Base-by-base conservation (phyloP, 1,139 yeast species). In the Debaryomyces fabryi region DNA sequence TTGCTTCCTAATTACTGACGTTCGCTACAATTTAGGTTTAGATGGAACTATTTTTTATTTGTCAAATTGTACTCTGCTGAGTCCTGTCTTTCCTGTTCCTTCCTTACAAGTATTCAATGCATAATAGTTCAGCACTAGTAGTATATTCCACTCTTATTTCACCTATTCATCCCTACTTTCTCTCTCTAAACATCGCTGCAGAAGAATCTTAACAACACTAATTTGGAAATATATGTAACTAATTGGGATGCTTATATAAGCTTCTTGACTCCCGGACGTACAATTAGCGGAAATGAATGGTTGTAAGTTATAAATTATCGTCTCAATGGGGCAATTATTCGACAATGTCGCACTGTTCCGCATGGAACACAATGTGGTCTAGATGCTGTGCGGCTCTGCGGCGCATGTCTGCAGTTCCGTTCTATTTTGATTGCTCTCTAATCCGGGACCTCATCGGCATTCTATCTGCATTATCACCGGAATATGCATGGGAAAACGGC, bases 391-490 rank as follows among this genome's bases (percentile, higher is more conserved):
- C 40, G 40, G 40, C 40, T 37, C 30, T 37, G 40, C 40, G 40
- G 40, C 40, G 24, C 30, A 6, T 8, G 13, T 2, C 13, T 18
- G 15, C 10, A 10, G 38, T 21, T 35, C 21, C 13, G 25, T 35
- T 24, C 24, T 37, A 27, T 37, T 37, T 37, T 23, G 30, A n/a
- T 37, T 37, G 30, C 30, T 21, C 30, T 23, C 25, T 18, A 27
- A 37, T 24, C 18, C 30, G 40, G 40, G 18, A 15, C 40, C 40
- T 37, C 40, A 23, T 23, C 40, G 32, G 40, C 18, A 15, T n/a
- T 21, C 13, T 15, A 24, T 15, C 40, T 37, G 40, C 40, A 37
- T 37, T 35, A 37, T 37, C 40, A 37, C 30, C 30, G 30, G n/a
- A 1, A 23, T 13, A 23, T 37, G 40, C 40, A 36, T 23, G 40